Evolutionary conservation across 164 flowering plant genomes (phyloP), one percentile per base, ranked within the genome.

Genomic region (Pachysandra terminalis): DNA sequence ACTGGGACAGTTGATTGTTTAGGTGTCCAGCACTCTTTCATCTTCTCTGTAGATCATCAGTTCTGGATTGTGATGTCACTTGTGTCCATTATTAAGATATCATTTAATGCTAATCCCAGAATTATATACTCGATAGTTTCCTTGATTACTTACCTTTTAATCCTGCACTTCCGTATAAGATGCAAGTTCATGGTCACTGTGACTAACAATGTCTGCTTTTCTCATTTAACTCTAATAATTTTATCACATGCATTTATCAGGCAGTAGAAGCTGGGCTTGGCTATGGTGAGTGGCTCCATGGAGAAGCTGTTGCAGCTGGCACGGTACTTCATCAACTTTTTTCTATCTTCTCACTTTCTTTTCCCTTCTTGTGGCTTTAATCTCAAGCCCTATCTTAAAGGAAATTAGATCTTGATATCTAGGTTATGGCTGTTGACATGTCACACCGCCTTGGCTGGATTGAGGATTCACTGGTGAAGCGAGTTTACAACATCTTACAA

Each of bases 361-460:
- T 32, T 32, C 37, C 37, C 37, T 3, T 32, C 3, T 60, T 35
- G n/a, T n/a, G 35, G 40, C 28, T 63, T 32, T 15, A 65, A 48
- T 26, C 37, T 59, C 19, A 13, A 12, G 37, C 19, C 15, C 7
- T 1, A 10, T 49, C 32, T 56, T 62, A 9, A 63, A 64, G 59
- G 61, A 56, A 19, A 0, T 26, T 61, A 21, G 64, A 32, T 70
- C 45, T 54, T 37, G 52, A 37, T 71, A 19, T 56, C 53, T 86
- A 96, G 99, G 96, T 90, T n/a, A 96, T 96, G 99, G 99, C 98
- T 51, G 97, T 90, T 25, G 98, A 93, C 83, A 84, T 96, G 99
- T 96, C 99, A 51, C 75, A 80, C 71, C 96, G 98, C 56, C 90
- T 96, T 55, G 99, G 99, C 70, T 96, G 99, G 99, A 93, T 96